Conservation (phyloP, 2,329 filamentous ascomycete species). For the Penicillium sclerotiorum region DNA sequence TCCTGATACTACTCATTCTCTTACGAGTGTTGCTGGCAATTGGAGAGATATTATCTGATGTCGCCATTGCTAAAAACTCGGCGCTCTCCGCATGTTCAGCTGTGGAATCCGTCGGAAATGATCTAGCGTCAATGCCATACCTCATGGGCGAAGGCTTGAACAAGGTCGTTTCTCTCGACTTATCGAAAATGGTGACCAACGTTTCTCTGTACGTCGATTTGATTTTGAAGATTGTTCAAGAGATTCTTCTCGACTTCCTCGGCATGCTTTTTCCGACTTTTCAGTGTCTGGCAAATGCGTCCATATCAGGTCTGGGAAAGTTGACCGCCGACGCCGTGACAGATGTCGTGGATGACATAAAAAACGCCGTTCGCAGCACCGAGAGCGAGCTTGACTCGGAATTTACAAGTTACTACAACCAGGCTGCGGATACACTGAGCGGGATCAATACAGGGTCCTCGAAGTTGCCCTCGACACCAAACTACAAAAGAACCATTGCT, state of each 20-base stretch:
- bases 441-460: no score
- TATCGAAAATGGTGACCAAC: conserved; percentile 80
- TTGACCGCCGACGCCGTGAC: conserved; percentile 79
- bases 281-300: conserved; percentile 82
- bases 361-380: conserved; percentile 62
- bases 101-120: conserved; percentile 89
- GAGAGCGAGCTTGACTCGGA: conserved; percentile 59
- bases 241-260: conserved; percentile 88
- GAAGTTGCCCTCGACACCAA: no score
- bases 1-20: conserved; percentile 83
- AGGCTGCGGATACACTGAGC: no score
- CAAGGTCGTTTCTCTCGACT: conserved; percentile 75
- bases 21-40: conserved; percentile 78
- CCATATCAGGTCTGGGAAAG: conserved; percentile 83
- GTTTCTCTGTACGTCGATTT: no score
- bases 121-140: conserved; percentile 97
- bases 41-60: conserved; percentile 69
- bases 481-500: no score
- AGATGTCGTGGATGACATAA: conserved; percentile 64
- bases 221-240: no score
- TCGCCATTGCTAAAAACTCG: conserved; percentile 74
- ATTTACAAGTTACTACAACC: no score
- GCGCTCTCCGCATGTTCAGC: conserved; percentile 87
- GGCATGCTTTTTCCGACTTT: conserved; percentile 90
- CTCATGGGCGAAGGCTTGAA: conserved; percentile 91